Percentiles rank a stretch among this genome's conserved stretches.
phyloP scores from a whole-genome alignment of 768 basidiomycete genomes.

The Lactarius psammicola region DNA sequence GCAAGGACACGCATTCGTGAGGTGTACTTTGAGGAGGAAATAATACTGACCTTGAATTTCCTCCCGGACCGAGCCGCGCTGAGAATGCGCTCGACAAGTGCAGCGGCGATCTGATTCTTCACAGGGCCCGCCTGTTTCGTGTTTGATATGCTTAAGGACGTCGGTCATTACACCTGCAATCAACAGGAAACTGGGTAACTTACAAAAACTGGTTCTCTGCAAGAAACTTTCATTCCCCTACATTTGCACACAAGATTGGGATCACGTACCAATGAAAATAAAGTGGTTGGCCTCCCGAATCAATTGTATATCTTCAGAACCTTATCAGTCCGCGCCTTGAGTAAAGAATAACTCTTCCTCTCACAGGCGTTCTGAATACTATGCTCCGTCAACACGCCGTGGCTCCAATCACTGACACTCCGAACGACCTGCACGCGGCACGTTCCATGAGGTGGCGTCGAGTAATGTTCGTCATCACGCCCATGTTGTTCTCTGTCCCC shows the following conservation, averaged over 20 bases:
- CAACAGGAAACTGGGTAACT: constrained; percentile 33
- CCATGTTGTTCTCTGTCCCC: constrained; percentile 39
- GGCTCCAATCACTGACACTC: constrained; percentile 91
- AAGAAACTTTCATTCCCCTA: not conserved
- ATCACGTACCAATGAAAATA: constrained; percentile 81
- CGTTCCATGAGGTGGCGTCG: constrained; percentile 46
- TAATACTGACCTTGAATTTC: constrained; percentile 67
- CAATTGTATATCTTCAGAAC: constrained; percentile 59
- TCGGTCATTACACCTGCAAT: constrained; percentile 1
- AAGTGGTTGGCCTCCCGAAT: constrained; percentile 85
- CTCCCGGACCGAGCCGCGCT: constrained; percentile 64
- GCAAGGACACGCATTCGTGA: not conserved
- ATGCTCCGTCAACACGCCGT: constrained; percentile 84
- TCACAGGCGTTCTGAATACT: constrained; percentile 93
- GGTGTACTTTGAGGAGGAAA: not conserved
- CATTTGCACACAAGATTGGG: not conserved
- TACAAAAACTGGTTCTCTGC: constrained; percentile 86
- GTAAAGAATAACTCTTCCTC: constrained; percentile 34
- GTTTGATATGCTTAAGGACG: constrained; percentile 62
- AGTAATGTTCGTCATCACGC: constrained; percentile 38
- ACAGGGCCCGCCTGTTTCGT: constrained; percentile 65
- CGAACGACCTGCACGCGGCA: constrained; percentile 80
- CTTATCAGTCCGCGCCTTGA: constrained; percentile 12
- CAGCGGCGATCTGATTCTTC: constrained; percentile 78
- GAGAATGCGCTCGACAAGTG: constrained; percentile 82